Conservation (phyloP, 345 rosid genomes). For the Gynandropsis gynandra region DNA sequence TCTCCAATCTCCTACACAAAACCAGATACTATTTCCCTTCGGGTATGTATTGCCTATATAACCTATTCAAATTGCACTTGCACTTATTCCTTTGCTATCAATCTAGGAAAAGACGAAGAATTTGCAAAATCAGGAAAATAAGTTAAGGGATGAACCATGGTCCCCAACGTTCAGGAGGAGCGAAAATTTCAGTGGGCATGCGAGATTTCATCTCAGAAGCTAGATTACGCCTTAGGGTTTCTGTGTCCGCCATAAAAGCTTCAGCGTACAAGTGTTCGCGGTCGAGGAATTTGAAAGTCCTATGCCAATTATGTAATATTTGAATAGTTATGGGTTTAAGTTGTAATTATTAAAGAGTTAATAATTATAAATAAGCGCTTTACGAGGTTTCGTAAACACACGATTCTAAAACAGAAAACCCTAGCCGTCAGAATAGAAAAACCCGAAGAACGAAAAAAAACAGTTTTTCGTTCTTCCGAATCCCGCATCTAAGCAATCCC, state of each 20-base stretch:
- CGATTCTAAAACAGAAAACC: too few relatives aligned
- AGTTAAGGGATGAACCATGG: constrained; percentile 46
- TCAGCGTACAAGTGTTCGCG: constrained; percentile 67
- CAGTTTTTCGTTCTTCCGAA: too few relatives aligned
- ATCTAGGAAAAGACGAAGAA: too few relatives aligned
- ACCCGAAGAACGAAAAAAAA: too few relatives aligned
- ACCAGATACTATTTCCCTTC: constrained; percentile 83
- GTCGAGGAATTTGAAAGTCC: constrained; percentile 38
- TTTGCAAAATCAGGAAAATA: not conserved
- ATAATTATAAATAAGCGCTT: too few relatives aligned
- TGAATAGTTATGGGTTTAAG: too few relatives aligned
- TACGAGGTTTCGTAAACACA: too few relatives aligned
- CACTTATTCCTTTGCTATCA: not conserved
- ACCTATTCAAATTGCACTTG: constrained; percentile 32
- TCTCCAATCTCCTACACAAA: constrained; percentile 49
- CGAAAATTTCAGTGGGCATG: constrained; percentile 44
- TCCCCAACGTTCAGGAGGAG: constrained; percentile 86
- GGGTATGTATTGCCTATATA: constrained; percentile 65
- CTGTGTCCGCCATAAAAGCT: constrained; percentile 80
- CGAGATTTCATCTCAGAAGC: constrained; percentile 59
- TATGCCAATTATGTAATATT: too few relatives aligned
- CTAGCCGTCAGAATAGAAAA: too few relatives aligned
- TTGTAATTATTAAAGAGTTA: too few relatives aligned
- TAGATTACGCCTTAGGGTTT: constrained; percentile 36
- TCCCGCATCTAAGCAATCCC: too few relatives aligned